Conservation (phyloP, 2,329 filamentous ascomycete species). For the Penicillium rolfsii region DNA sequence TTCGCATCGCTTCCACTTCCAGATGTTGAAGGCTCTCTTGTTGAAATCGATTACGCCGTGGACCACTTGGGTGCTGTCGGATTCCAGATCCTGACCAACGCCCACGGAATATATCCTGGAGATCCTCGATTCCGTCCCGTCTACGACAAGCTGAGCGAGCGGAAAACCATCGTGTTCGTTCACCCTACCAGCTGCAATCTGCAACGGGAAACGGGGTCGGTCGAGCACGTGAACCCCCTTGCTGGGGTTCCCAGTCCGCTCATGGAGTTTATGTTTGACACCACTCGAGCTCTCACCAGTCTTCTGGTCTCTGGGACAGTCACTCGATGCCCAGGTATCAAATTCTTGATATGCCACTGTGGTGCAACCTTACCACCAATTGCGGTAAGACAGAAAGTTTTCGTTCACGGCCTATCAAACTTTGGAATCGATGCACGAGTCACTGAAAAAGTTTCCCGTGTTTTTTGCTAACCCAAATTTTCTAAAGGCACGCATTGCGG, state of each 20-base stretch:
- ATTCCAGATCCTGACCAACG: conserved; percentile 57
- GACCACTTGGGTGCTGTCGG: conserved; percentile 54
- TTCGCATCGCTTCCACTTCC: conserved; percentile 60
- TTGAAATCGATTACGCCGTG: conserved; percentile 52
- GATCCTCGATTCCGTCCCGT: conserved; percentile 50
- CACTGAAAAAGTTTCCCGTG: neutral
- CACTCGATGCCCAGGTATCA: conserved; percentile 27
- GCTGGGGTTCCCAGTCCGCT: conserved; percentile 27
- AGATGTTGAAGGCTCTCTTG: conserved; percentile 51
- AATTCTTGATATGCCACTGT: conserved; percentile 30
- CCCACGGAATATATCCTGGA: conserved; percentile 58
- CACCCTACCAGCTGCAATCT: conserved; percentile 53
- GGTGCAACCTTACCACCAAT: conserved; percentile 38
- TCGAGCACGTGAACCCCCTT: conserved; percentile 20
- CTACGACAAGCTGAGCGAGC: conserved; percentile 53
- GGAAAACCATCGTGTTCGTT: conserved; percentile 56
- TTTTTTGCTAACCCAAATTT: neutral
- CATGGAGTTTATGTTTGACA: conserved; percentile 37
- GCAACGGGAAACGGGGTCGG: conserved; percentile 1
- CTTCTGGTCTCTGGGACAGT: conserved; percentile 30
- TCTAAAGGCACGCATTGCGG: conserved; percentile 22
- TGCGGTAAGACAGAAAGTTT: neutral
- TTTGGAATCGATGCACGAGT: neutral
- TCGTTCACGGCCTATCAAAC: too few relatives aligned
- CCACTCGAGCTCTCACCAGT: conserved; percentile 30